A percentile compares a stretch with the other conserved stretches of the same genome.
Evolutionary conservation across 2,329 filamentous ascomycete genomes (phyloP).

Genomic region (Proliferodiscus dingleyae): DNA sequence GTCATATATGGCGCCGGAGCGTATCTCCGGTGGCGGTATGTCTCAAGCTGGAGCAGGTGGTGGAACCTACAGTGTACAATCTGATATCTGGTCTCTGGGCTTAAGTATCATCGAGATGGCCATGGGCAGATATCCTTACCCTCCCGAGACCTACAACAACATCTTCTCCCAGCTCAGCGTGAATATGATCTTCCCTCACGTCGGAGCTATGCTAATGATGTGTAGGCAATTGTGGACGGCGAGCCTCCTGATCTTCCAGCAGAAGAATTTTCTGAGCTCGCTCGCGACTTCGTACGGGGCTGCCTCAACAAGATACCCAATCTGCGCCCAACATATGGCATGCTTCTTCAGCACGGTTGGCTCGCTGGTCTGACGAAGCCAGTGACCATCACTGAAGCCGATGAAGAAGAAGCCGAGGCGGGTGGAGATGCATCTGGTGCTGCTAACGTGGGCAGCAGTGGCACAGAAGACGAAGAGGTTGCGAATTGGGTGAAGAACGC

Average conservation of each 20-base stretch:
- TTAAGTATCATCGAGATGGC: constrained; percentile 95
- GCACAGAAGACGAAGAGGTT: constrained; percentile 69
- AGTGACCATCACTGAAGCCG: constrained; percentile 66
- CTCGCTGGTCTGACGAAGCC: constrained; percentile 71
- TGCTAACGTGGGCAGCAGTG: constrained; percentile 27
- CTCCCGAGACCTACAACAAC: constrained; percentile 94
- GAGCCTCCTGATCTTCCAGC: constrained; percentile 85
- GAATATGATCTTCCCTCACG: constrained; percentile 44
- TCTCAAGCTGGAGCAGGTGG: constrained; percentile 64
- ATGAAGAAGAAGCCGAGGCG: constrained; percentile 51
- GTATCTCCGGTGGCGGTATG: constrained; percentile 83
- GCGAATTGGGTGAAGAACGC: constrained; percentile 76
- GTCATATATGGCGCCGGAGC: constrained; percentile 97
- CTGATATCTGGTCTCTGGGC: constrained; percentile 95
- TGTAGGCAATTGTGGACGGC: constrained; percentile 91
- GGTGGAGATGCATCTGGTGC: constrained; percentile 20
- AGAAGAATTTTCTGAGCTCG: constrained; percentile 71
- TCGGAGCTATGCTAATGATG: constrained; percentile 2
- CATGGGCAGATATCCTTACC: constrained; percentile 90
- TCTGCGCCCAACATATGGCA: constrained; percentile 87
- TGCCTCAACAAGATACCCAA: constrained; percentile 92
- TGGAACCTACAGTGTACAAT: constrained; percentile 95
- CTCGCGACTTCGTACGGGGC: constrained; percentile 79
- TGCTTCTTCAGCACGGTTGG: constrained; percentile 88
- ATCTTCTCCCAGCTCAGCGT: constrained; percentile 97